Percentiles rank a stretch among this genome's conserved stretches.
Evolutionary conservation across 2,329 filamentous ascomycete genomes (phyloP).

Genomic region (Aspergillus terreus): DNA sequence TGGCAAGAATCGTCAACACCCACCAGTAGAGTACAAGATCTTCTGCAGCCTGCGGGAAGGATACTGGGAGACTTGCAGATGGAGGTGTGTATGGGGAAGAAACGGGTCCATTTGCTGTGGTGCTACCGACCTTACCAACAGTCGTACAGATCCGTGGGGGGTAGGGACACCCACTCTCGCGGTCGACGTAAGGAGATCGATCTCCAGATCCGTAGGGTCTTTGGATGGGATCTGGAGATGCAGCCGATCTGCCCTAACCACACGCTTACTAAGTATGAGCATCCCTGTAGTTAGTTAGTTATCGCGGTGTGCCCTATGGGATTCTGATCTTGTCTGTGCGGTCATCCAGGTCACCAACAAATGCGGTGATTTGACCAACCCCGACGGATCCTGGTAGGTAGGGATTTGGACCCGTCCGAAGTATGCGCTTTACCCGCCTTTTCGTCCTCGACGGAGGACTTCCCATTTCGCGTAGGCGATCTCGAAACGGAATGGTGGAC

Average conservation of each 20-base stretch:
- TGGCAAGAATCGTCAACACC: not conserved
- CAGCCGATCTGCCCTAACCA: too few species aligned
- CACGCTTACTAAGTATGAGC: too few species aligned
- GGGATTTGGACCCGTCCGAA: not conserved
- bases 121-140: too few species aligned
- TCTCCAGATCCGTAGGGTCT: not conserved
- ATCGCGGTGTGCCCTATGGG: not conserved
- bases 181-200: not conserved
- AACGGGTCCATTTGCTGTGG: too few species aligned
- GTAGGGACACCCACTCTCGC: not conserved
- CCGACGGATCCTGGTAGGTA: too few species aligned
- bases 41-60: not conserved
- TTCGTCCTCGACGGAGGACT: not conserved
- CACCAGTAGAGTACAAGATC: not conserved
- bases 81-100: too few species aligned
- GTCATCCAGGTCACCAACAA: not conserved
- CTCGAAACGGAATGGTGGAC: not conserved
- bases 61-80: too few species aligned
- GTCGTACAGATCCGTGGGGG: too few species aligned
- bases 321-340: not conserved
- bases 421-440: not conserved
- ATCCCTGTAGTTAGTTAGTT: not conserved
- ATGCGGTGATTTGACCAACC: not conserved
- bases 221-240: not conserved
- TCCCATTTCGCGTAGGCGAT: not conserved